phyloP scores from a whole-genome alignment of 2,329 filamentous ascomycete species.

The Penicillium sumatraense region DNA sequence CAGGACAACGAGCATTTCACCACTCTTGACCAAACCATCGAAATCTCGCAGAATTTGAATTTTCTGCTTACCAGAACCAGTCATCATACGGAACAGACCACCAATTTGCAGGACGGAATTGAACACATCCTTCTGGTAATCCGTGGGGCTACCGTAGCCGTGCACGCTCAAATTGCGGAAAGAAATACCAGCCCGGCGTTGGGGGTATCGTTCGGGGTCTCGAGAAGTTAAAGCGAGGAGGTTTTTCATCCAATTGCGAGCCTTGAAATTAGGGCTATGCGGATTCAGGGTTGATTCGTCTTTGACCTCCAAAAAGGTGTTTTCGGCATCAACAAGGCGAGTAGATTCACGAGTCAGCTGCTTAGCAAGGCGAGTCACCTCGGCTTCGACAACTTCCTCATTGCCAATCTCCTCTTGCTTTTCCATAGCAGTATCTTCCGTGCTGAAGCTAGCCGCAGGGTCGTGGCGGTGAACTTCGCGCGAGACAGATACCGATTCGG shows the following conservation, averaged over 20 bases:
- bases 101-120: constrained; percentile 43
- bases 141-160: constrained; percentile 69
- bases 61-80: constrained; percentile 45
- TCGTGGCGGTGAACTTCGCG: constrained; percentile 25
- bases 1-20: constrained; percentile 63
- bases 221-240: constrained; percentile 51
- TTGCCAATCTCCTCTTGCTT: constrained; percentile 23
- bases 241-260: constrained; percentile 53
- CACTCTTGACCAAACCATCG: constrained; percentile 64
- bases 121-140: constrained; percentile 63
- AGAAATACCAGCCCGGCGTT: constrained; percentile 65
- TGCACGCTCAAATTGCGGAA: constrained; percentile 72
- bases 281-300: constrained; percentile 51
- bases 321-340: constrained; percentile 33
- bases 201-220: constrained; percentile 58
- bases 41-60: constrained; percentile 69
- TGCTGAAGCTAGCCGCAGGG: constrained; percentile 29
- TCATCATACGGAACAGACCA: constrained; percentile 36
- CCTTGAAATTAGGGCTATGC: constrained; percentile 48
- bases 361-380: constrained; percentile 40
- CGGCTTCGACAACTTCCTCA: constrained; percentile 32
- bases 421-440: constrained; percentile 34
- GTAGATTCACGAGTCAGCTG: constrained; percentile 43
- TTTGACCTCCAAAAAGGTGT: constrained; percentile 40
- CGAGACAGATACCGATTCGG: constrained; percentile 10